Evolutionary conservation across 169 alveolate species (phyloP).

Genomic region (Plasmodium malariae): DNA sequence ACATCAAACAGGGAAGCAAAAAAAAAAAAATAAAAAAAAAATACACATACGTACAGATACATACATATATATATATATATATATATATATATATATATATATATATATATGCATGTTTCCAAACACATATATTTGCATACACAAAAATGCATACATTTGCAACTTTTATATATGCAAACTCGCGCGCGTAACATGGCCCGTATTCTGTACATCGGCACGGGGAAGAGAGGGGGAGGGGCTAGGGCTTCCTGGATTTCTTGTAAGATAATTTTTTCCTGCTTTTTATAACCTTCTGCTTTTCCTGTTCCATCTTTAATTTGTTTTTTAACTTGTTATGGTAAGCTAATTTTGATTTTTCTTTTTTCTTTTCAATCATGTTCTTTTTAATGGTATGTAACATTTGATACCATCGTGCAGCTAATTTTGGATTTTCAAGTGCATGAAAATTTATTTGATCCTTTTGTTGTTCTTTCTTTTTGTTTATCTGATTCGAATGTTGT

Average conservation of each 20-base stretch:
- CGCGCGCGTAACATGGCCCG: too few relatives aligned
- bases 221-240: background rate
- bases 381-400: constrained; percentile 73
- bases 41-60: too few relatives aligned
- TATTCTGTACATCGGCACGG: too few relatives aligned
- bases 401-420: constrained; percentile 75
- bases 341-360: constrained; percentile 31
- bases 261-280: constrained; percentile 32
- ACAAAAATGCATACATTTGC: too few relatives aligned
- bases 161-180: too few relatives aligned
- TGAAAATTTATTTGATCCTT: constrained; percentile 79
- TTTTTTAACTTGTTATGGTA: constrained; percentile 53
- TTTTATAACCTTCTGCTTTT: constrained; percentile 19
- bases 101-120: too few relatives aligned
- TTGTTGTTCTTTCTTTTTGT: constrained; percentile 79
- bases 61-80: too few relatives aligned
- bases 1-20: too few relatives aligned
- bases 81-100: too few relatives aligned
- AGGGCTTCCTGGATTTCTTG: constrained; percentile 1
- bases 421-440: constrained; percentile 85
- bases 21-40: too few relatives aligned
- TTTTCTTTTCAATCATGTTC: constrained; percentile 33
- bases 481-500: constrained; percentile 35
- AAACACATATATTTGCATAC: too few relatives aligned
- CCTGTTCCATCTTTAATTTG: constrained; percentile 15